These are phyloP conservation scores for Botrytis deweyae DNA, from an alignment of 2,329 filamentous ascomycete genomes.

Conservation along the genomic window DNA sequence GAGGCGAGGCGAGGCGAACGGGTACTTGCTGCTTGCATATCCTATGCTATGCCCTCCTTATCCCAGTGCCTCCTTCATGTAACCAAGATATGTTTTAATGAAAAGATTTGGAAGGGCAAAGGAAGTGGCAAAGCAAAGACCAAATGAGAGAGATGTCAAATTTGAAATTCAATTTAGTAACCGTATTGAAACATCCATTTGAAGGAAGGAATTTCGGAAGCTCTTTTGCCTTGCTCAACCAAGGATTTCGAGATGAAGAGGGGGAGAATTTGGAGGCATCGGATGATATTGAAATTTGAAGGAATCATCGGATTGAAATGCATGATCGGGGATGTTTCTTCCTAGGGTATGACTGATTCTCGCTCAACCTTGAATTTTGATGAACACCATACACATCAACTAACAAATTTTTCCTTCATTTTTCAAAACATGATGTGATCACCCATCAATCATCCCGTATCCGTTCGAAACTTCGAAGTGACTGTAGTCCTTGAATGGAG, in stretches of 20 bases:
- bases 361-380: constrained; percentile 17
- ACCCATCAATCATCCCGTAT: constrained; percentile 16
- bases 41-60: constrained; percentile 12
- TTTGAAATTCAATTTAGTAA: background rate
- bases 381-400: constrained; percentile 6
- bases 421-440: constrained; percentile 17
- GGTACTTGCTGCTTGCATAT: constrained; percentile 20
- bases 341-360: constrained; percentile 15
- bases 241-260: constrained; percentile 4
- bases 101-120: background rate
- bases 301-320: constrained; percentile 16
- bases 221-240: background rate
- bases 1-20: constrained; percentile 18
- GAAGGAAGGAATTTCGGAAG: background rate
- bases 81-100: background rate
- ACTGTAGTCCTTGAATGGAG: constrained; percentile 10
- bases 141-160: background rate
- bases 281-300: constrained; percentile 17
- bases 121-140: background rate
- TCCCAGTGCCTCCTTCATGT: background rate
- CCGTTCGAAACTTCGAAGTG: constrained; percentile 18
- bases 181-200: background rate
- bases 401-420: background rate
- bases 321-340: constrained; percentile 15
- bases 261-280: background rate